These are phyloP conservation scores for Cercophora samala DNA, from an alignment of 495 filamentous ascomycete species.

Conservation along the genomic window DNA sequence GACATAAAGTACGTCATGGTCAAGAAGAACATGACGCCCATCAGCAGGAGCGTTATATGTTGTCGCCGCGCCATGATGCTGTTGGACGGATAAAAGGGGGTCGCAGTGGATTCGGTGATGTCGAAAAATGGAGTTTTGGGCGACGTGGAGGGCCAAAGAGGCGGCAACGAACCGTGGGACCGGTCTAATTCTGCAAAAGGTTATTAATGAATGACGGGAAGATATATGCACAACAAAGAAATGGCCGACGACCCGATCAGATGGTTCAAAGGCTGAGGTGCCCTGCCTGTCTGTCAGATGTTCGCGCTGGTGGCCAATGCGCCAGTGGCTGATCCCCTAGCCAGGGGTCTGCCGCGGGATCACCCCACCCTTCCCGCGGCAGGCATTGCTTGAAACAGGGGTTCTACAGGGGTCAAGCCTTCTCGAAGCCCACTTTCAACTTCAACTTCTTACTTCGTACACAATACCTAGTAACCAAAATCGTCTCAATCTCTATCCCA, in stretches of 20 bases:
- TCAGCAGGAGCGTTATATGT: constrained; percentile 39
- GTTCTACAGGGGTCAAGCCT: background rate
- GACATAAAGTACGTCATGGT: constrained; percentile 40
- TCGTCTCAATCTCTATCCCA: background rate
- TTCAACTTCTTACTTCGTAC: too few relatives aligned
- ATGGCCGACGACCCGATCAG: background rate
- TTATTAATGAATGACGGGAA: constrained; percentile 10
- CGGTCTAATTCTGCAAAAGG: background rate
- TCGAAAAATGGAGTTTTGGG: constrained; percentile 1
- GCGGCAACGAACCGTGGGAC: background rate
- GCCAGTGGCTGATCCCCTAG: background rate
- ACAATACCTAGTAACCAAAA: background rate
- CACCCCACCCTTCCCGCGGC: background rate
- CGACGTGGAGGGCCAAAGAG: background rate
- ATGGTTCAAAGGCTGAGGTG: background rate
- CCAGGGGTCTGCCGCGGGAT: background rate
- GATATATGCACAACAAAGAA: background rate
- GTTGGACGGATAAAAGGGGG: background rate
- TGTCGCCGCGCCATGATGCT: constrained; percentile 46
- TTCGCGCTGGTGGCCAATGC: constrained; percentile 5
- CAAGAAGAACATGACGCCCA: constrained; percentile 37
- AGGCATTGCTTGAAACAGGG: background rate
- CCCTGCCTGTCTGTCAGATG: constrained; percentile 12
- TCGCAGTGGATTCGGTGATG: background rate
- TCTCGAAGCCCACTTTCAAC: background rate